These are phyloP conservation scores for Xylaria sp. DNA, from an alignment of 2,329 filamentous ascomycete genomes.

Conservation along the genomic window DNA sequence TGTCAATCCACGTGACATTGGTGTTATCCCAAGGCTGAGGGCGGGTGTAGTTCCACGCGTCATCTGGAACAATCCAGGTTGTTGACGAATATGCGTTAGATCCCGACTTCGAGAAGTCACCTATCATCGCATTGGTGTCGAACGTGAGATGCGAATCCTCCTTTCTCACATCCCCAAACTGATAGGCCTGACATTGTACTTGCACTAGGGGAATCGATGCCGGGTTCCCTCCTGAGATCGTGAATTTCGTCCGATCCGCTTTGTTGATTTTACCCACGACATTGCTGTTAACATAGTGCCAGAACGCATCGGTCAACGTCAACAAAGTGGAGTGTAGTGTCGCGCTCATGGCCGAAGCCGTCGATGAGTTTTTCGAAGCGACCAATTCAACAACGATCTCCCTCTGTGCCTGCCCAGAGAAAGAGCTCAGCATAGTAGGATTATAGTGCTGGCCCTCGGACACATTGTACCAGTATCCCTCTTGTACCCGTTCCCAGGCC, in stretches of 20 bases:
- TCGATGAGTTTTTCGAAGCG: neutral
- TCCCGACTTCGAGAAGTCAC: constrained; percentile 17
- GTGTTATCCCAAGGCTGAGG: constrained; percentile 2
- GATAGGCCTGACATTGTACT: constrained; percentile 18
- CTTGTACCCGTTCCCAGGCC: constrained; percentile 20
- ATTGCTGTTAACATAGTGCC: constrained; percentile 26
- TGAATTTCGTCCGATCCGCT: constrained; percentile 15
- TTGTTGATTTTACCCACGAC: constrained; percentile 23
- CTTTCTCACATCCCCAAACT: neutral
- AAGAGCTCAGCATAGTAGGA: constrained; percentile 24
- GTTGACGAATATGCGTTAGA: constrained; percentile 1
- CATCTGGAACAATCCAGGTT: constrained; percentile 24
- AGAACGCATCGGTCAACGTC: constrained; percentile 32
- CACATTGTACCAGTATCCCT: constrained; percentile 23
- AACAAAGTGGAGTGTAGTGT: constrained; percentile 26
- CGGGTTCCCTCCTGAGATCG: neutral
- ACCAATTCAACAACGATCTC: constrained; percentile 18
- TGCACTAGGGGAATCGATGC: constrained; percentile 29
- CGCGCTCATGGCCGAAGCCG: constrained; percentile 13
- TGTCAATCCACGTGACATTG: constrained; percentile 25
- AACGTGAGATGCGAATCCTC: constrained; percentile 6
- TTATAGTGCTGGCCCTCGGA: constrained; percentile 24
- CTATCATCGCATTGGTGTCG: constrained; percentile 21
- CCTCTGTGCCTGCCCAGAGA: constrained; percentile 28
- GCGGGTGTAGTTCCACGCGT: constrained; percentile 15